These are phyloP conservation scores for Tulasnella calospora DNA, from an alignment of 768 basidiomycete genomes.

Conservation along the genomic window DNA sequence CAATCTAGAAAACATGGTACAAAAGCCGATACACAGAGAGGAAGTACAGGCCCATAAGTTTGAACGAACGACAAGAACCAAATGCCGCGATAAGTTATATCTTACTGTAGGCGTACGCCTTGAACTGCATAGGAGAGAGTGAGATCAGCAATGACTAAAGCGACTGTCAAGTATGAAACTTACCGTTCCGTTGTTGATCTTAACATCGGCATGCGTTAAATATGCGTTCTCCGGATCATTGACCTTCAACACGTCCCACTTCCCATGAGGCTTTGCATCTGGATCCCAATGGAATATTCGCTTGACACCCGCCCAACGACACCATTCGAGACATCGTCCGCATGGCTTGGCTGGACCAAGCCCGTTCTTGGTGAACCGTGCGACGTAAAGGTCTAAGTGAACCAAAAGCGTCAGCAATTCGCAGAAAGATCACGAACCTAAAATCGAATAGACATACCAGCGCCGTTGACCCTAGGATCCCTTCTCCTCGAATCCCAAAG, in stretches of 20 bases:
- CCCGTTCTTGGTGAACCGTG: constrained; percentile 48
- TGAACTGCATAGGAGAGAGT: neutral
- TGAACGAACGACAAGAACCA: neutral
- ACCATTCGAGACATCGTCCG: constrained; percentile 55
- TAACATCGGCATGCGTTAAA: constrained; percentile 19
- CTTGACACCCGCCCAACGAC: constrained; percentile 53
- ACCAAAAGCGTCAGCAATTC: neutral
- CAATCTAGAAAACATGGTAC: neutral
- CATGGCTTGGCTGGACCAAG: constrained; percentile 51
- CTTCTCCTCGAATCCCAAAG: constrained; percentile 34
- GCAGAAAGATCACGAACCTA: neutral
- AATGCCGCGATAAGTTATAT: neutral
- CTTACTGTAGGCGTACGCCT: neutral
- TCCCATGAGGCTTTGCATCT: neutral
- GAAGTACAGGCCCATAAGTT: neutral
- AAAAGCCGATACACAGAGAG: neutral
- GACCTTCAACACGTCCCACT: constrained; percentile 28
- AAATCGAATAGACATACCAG: constrained; percentile 26
- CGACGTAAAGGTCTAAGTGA: constrained; percentile 48
- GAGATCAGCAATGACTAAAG: neutral
- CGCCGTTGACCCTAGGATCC: constrained; percentile 46
- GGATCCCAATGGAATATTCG: constrained; percentile 47
- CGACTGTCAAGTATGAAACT: neutral
- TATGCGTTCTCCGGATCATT: constrained; percentile 25
- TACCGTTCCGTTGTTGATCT: constrained; percentile 20